Percentiles rank a stretch among this genome's conserved stretches.
phyloP scores from a whole-genome alignment of 2,329 filamentous ascomycete genomes.

The Thielaviopsis ethacetica region DNA sequence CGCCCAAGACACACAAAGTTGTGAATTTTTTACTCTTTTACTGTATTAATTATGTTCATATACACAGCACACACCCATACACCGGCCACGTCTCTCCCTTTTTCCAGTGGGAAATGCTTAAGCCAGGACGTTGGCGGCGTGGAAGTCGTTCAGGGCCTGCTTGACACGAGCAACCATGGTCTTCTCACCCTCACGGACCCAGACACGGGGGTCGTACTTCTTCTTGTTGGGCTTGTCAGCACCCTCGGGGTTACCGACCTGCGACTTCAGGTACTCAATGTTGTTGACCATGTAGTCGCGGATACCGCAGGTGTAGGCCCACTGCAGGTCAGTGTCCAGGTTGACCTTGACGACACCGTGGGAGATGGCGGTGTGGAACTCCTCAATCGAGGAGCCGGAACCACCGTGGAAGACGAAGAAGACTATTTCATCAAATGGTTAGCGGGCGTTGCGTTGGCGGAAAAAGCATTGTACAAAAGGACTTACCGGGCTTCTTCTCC shows the following conservation, averaged over 20 bases:
- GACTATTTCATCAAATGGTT: constrained; percentile 22
- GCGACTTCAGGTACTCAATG: constrained; percentile 78
- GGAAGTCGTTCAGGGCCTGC: constrained; percentile 81
- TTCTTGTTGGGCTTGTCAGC: constrained; percentile 99
- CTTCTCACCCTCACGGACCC: constrained; percentile 96
- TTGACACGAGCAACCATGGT: constrained; percentile 73
- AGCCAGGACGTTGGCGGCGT: constrained; percentile 32
- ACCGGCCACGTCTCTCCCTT: not conserved
- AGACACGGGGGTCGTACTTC: constrained; percentile 63
- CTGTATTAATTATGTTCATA: not conserved
- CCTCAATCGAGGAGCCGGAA: constrained; percentile 76
- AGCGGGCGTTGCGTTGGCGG: not conserved
- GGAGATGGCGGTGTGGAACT: constrained; percentile 76
- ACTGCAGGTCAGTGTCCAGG: constrained; percentile 95
- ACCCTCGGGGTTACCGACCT: constrained; percentile 91
- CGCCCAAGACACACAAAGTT: not conserved
- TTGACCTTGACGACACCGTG: constrained; percentile 99
- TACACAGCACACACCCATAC: not conserved
- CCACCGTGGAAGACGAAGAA: constrained; percentile 99
- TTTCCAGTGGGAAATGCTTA: not conserved
- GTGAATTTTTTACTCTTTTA: not conserved
- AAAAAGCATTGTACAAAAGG: not conserved
- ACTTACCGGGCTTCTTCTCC: constrained; percentile 58
- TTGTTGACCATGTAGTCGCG: constrained; percentile 89
- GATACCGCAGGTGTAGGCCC: constrained; percentile 80